These are phyloP conservation scores for Magnolia changhungtana DNA, from an alignment of 164 flowering plant genomes.

Conservation along the genomic window DNA sequence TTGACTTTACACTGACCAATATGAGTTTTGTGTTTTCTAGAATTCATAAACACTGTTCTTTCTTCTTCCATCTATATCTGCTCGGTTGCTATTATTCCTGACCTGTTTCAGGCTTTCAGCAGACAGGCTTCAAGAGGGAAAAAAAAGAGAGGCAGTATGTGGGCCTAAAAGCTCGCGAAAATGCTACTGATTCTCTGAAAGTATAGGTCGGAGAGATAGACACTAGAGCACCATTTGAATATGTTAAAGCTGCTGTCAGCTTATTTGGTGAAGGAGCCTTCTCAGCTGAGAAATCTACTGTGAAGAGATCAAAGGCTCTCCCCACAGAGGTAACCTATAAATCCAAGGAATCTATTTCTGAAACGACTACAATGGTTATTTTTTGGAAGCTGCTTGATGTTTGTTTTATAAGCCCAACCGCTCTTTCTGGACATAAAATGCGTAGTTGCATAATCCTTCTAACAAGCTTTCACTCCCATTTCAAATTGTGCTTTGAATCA, in stretches of 20 bases:
- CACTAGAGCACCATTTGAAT: slow-evolving; percentile 93
- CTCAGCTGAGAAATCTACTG: no score
- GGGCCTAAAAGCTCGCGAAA: slow-evolving; percentile 42
- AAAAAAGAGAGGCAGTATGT: slow-evolving; percentile 40
- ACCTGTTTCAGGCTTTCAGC: not conserved
- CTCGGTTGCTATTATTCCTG: not conserved
- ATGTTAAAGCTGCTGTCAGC: slow-evolving; percentile 93
- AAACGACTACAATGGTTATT: no score
- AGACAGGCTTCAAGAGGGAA: not conserved
- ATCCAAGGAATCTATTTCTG: no score
- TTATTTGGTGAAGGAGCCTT: no score
- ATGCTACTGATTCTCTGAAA: slow-evolving; percentile 35
- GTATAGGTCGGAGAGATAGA: slow-evolving; percentile 88
- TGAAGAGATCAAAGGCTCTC: no score
- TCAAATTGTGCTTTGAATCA: no score
- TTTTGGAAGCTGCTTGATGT: no score
- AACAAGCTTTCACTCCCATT: no score
- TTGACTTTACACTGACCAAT: not conserved
- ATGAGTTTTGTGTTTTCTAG: not conserved
- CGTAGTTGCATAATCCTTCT: no score
- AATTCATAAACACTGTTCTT: not conserved
- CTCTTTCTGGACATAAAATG: no score
- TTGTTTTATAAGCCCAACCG: no score
- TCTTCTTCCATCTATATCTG: not conserved
- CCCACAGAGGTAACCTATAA: no score